phyloP scores from a whole-genome alignment of 306 rosid species.

The Trifolium dubium region DNA sequence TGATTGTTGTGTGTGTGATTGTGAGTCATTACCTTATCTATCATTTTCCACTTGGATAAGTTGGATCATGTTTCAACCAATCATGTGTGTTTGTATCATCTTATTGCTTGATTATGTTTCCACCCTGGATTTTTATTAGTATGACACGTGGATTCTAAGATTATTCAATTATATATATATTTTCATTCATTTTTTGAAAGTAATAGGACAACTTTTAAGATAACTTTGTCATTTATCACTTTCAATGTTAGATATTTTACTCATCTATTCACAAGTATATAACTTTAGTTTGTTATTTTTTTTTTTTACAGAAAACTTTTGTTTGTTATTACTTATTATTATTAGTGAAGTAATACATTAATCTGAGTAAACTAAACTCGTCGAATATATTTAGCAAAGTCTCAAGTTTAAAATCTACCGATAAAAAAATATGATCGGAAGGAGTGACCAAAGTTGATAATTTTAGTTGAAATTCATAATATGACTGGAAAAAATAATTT shows the following conservation, averaged over 20 bases:
- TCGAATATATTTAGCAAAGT: background rate
- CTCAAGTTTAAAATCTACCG: too few relatives aligned
- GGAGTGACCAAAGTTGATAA: too few relatives aligned
- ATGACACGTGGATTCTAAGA: conserved; percentile 52
- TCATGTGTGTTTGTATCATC: conserved; percentile 18
- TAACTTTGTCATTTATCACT: background rate
- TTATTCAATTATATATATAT: conserved; percentile 23
- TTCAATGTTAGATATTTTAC: background rate
- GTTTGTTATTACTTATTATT: too few relatives aligned
- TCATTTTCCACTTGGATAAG: conserved; percentile 68
- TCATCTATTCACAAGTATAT: background rate
- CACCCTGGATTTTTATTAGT: conserved; percentile 40
- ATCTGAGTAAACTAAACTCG: background rate
- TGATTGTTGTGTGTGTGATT: conserved; percentile 61
- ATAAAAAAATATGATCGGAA: background rate
- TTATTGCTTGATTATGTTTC: conserved; percentile 68
- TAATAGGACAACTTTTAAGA: background rate
- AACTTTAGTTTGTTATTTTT: too few relatives aligned
- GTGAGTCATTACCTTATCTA: conserved; percentile 68
- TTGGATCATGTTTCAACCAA: conserved; percentile 64
- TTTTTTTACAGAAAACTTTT: too few relatives aligned
- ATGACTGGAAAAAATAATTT: too few relatives aligned
- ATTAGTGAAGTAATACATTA: background rate
- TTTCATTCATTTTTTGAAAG: background rate
- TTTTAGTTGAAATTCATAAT: too few relatives aligned